Base-by-base conservation (phyloP, 306 rosid genomes). In the Luffa acutangula region DNA sequence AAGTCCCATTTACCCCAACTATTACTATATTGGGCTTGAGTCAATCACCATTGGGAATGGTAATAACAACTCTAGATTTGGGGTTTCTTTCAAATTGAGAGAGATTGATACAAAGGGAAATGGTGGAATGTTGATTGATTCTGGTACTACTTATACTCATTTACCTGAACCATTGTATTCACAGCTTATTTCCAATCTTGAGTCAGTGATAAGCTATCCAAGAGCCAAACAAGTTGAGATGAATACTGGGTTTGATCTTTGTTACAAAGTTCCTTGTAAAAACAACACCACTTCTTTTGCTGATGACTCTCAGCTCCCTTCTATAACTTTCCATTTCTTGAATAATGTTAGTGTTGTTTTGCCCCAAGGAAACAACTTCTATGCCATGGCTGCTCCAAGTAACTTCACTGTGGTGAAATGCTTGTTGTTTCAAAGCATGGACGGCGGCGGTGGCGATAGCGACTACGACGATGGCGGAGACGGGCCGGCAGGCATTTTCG, bases 71-170 rank as follows among this genome's bases (percentile, higher is more conserved):
- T 36, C 37, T 49, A 59, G 58, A 39, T n/a, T 75, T 46, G 54
- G 81, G 39, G 85, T 80, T 52, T 84, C 88, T 53, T 36, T 58
- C 45, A 84, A 72, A 43, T 78, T 88, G 77, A 88, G 84, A 63
- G 89, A 84, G 60, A 80, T 88, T 70, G 91, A 88, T 74, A 63
- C 87, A 37, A 81, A 58, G 42, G 89, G 91, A 46, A 86, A 88
- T 86, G 91, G 91, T 18, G 89, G 86, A 0, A 70, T 88, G 86
- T 39, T 88, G 76, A 86, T 88, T 9, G 91, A 88, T 78, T 84
- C 91, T 2, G 91, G 91, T 43, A 88, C 91, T n/a, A 88, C 91
- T 9, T 88, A 88, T 15, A 84, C 91, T 21, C 91, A 88, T 48
- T 82, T 86, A 10, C 89, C 91, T 14, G 88, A 84, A 79, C 89